Base-by-base conservation (phyloP, 2,329 filamentous ascomycete species). In the Calycina marina region DNA sequence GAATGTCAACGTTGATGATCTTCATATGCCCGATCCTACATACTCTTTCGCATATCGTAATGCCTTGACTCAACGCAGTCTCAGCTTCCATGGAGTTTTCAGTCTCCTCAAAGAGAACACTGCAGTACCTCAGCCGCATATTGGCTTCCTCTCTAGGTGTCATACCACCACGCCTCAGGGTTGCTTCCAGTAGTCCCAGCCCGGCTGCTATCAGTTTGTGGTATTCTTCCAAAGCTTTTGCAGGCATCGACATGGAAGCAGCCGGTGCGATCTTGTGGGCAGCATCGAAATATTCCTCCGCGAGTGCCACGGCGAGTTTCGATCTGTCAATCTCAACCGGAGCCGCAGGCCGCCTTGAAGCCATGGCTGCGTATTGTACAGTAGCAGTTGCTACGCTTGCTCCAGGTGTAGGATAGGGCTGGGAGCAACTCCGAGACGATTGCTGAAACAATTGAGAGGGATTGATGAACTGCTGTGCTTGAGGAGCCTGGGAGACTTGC, bases 41-140 rank as follows among this genome's bases (percentile, higher is more conserved):
- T 54, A 72, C 70, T 56, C 75, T 72, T 38, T 78, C 74, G 44
- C 75, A 81, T 2, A 80, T 58, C 2, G 70, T 67, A 34, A 81
- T 74, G 5, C 77, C 78, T 53, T 81, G 82, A 25, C 69, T 76
- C 35, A 88, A 54, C 3, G 74, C 63, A 9, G 73, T 77, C 53
- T 86, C 80, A 1, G 77, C 76, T 44, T 82, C 73, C 58, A 72
- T 73, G 8, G 73, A 59, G 41, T 85, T 85, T 18, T 81, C 76
- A 2, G 80, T 86, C 56, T 88, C 81, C 40, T 83, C 50, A 22
- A 73, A 67, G 14, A 88, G 54, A 5, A 86, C 58, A 18, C 68
- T 72, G 2, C 79, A 79, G 54, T 85, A 84, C 46, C 77, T 67
- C 25, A 86, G 54, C 16, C 77, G 68, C 32, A 84, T 58, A 34